These are phyloP conservation scores for Castanospermum australe DNA, from an alignment of 306 rosid genomes.

Conservation along the genomic window DNA sequence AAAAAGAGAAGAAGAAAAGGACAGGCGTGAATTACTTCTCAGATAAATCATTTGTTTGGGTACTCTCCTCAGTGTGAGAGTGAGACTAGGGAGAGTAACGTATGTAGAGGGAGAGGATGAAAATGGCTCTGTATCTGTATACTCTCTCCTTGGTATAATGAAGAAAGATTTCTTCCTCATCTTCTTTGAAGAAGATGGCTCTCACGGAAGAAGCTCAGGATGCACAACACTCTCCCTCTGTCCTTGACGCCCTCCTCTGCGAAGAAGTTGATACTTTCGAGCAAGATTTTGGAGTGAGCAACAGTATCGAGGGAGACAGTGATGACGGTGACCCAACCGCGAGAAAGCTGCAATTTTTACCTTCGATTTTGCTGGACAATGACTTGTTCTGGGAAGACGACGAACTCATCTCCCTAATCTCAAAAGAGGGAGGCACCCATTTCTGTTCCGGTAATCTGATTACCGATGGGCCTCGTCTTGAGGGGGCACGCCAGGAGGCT, in stretches of 20 bases:
- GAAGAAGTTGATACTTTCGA: constrained; percentile 46
- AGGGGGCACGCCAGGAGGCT: constrained; percentile 48
- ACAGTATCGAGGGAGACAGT: constrained; percentile 22
- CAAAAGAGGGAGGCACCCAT: constrained; percentile 53
- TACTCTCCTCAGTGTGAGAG: constrained; percentile 14
- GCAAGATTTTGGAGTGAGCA: constrained; percentile 24
- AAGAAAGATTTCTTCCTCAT: constrained; percentile 19
- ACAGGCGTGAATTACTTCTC: constrained; percentile 45
- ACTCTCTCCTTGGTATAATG: constrained; percentile 24
- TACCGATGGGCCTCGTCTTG: constrained; percentile 33
- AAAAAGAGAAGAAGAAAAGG: not conserved
- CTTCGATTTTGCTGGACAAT: constrained; percentile 37
- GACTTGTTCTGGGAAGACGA: constrained; percentile 55
- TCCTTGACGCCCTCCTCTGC: constrained; percentile 57
- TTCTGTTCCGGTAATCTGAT: constrained; percentile 12
- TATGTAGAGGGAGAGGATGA: constrained; percentile 21
- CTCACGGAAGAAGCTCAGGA: constrained; percentile 44
- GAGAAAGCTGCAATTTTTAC: constrained; percentile 23
- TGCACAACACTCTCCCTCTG: constrained; percentile 38
- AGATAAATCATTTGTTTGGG: constrained; percentile 30
- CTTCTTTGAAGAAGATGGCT: constrained; percentile 51
- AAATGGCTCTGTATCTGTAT: constrained; percentile 33
- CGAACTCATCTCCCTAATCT: constrained; percentile 52
- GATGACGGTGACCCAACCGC: constrained; percentile 17
- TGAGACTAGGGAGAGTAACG: constrained; percentile 23